Evolutionary conservation across 768 basidiomycete species (phyloP), one percentile per base, ranked within the genome.

Genomic region (Phaffia tasmanica): DNA sequence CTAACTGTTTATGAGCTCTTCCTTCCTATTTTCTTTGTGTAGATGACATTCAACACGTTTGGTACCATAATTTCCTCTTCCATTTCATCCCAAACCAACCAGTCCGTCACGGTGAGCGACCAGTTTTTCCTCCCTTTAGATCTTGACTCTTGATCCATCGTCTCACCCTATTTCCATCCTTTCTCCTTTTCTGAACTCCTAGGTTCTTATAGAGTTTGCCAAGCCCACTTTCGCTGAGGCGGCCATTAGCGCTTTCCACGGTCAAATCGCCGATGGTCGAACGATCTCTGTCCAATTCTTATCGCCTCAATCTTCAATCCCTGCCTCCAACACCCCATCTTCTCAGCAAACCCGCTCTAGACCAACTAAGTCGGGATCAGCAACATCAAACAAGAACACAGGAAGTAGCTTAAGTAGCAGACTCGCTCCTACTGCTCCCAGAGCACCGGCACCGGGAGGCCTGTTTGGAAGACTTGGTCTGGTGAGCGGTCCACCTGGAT

Each of bases 31-130:
- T 3, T 1, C 15, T 21, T 57, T 42, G 6, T 1, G 8, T 32
- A 65, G 64, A 59, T 51, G 35, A 65, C 64, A 7, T 65, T 65
- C 58, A 53, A 65, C n/a, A 50, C 56, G 48, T 65, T 65, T 32
- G 64, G 64, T 42, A 11, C 35, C 35, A 42, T 42, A 4, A 11
- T 42, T 42, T 42, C 35, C 11, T 42, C 35, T 11, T 42, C 35
- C 11, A 42, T 42, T 5, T 42, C 35, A 11, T 42, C 35, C 11
- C 35, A 42, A 42, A 42, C 35, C 35, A 42, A 42, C 11, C 35
- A 42, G 35, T 42, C 35, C 35, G 35, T 42, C 35, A 42, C 35
- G 35, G 35, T 42, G 35, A 42, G 35, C 35, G 35, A 5, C 11
- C 35, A 11, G 35, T 42, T 42, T 42, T 42, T 11, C 11, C 11